A percentile compares a stretch with the other conserved stretches of the same genome.
phyloP scores from a whole-genome alignment of 441 rosid genomes.

The Mallotus japonicus region DNA sequence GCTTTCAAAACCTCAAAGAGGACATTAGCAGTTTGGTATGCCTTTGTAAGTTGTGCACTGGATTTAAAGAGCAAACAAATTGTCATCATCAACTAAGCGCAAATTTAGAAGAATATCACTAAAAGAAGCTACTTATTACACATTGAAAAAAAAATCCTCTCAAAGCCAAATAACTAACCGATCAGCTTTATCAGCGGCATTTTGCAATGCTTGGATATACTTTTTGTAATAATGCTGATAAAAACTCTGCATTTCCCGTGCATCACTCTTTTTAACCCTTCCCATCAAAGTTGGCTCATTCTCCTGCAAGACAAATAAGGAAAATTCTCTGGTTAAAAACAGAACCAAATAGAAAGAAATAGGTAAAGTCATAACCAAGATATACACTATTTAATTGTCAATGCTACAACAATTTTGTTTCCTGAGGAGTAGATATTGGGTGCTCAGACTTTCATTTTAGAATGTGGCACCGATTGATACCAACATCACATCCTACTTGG shows the following conservation, averaged over 20 bases:
- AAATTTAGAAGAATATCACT: neutral
- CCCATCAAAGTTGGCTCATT: slow-evolving; percentile 88
- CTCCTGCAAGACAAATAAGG: slow-evolving; percentile 47
- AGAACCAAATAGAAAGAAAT: neutral
- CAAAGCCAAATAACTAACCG: slow-evolving; percentile 50
- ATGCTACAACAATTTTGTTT: neutral
- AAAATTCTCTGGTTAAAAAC: slow-evolving; percentile 4
- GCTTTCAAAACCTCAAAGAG: slow-evolving; percentile 98
- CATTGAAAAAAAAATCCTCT: neutral
- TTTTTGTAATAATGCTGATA: slow-evolving; percentile 93
- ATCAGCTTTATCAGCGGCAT: slow-evolving; percentile 98
- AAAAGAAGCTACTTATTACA: neutral
- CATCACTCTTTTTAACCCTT: slow-evolving; percentile 90
- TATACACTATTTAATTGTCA: neutral
- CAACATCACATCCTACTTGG: neutral
- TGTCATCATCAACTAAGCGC: slow-evolving; percentile 5
- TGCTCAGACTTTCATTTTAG: neutral
- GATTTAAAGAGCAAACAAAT: slow-evolving; percentile 26
- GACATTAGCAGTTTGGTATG: slow-evolving; percentile 99
- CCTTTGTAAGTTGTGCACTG: slow-evolving; percentile 98
- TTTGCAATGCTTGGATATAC: slow-evolving; percentile 90
- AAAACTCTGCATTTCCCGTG: slow-evolving; percentile 97
- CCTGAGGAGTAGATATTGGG: neutral
- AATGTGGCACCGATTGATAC: neutral
- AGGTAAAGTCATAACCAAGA: neutral